Percentiles rank a stretch among this genome's conserved stretches.
Conservation (phyloP, 1,284 basidiomycete genomes). For the Naganishia cerealis region DNA sequence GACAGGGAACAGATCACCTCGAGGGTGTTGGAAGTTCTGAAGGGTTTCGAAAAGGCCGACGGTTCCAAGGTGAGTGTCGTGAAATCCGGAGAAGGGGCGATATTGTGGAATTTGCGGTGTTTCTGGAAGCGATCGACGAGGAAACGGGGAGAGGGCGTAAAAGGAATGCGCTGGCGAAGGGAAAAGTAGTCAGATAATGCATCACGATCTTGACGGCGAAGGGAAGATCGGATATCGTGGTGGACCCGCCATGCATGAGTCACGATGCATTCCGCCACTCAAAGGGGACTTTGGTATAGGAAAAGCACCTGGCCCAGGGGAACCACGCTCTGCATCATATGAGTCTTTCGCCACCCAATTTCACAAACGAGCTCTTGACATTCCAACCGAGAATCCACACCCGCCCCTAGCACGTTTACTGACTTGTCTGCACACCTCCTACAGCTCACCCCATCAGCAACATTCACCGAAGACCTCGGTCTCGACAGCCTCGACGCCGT, state of each 20-base stretch:
- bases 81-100: neutral
- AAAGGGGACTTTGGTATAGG: neutral
- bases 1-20: slow-evolving; percentile 73
- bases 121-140: neutral
- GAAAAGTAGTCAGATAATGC: no score
- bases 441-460: slow-evolving; percentile 71
- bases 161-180: neutral
- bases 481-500: slow-evolving; percentile 97
- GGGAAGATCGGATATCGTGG: neutral
- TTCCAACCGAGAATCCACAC: neutral
- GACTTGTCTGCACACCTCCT: neutral
- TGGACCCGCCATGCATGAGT: neutral
- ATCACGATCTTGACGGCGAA: no score
- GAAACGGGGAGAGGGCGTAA: neutral
- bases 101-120: neutral
- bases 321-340: no score
- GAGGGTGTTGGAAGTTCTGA: slow-evolving; percentile 83
- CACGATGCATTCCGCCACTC: neutral
- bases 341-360: neutral
- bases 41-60: slow-evolving; percentile 94
- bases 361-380: neutral
- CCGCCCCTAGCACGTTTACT: neutral
- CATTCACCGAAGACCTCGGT: slow-evolving; percentile 84
- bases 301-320: neutral
- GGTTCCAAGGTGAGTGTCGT: slow-evolving; percentile 66